Evolutionary conservation across 2,329 filamentous ascomycete species (phyloP).

Genomic region (Fusarium proliferatum): DNA sequence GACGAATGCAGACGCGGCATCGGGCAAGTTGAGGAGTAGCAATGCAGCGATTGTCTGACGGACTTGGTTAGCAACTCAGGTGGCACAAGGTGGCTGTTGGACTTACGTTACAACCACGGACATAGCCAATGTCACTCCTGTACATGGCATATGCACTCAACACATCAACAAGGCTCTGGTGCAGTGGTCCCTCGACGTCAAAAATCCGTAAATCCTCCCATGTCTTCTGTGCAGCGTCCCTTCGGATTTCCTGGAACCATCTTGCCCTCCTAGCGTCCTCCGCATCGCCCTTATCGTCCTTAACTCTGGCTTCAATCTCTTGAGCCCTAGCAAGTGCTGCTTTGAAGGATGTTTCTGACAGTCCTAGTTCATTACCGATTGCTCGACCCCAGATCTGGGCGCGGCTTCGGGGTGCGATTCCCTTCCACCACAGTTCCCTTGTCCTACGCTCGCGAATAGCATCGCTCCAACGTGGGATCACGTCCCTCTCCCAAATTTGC

Average conservation of each 20-base stretch:
- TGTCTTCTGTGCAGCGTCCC: constrained; percentile 71
- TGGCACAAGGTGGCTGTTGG: constrained; percentile 3
- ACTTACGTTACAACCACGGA: constrained; percentile 79
- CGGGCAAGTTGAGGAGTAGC: constrained; percentile 76
- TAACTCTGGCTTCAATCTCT: constrained; percentile 68
- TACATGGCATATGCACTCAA: constrained; percentile 85
- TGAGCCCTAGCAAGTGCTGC: constrained; percentile 76
- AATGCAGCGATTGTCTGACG: constrained; percentile 76
- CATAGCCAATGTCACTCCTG: constrained; percentile 82
- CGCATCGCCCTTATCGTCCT: constrained; percentile 60
- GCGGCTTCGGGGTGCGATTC: constrained; percentile 76
- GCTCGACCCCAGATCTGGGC: constrained; percentile 77
- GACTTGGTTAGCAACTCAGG: constrained; percentile 33
- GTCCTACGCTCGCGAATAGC: constrained; percentile 76
- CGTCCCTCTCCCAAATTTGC: constrained; percentile 79
- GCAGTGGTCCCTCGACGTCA: constrained; percentile 71
- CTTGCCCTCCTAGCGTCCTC: constrained; percentile 67
- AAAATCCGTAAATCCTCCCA: constrained; percentile 82
- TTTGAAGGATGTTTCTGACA: constrained; percentile 74
- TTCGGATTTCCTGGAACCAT: constrained; percentile 73
- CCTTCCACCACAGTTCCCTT: constrained; percentile 85
- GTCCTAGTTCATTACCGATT: constrained; percentile 77
- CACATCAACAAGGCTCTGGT: constrained; percentile 76
- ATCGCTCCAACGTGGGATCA: constrained; percentile 79
- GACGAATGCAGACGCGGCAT: constrained; percentile 73